A percentile compares a stretch with the other conserved stretches of the same genome.
These are phyloP conservation scores for Colletotrichum gloeosporioides DNA, from an alignment of 2,329 filamentous ascomycete species.

Conservation along the genomic window DNA sequence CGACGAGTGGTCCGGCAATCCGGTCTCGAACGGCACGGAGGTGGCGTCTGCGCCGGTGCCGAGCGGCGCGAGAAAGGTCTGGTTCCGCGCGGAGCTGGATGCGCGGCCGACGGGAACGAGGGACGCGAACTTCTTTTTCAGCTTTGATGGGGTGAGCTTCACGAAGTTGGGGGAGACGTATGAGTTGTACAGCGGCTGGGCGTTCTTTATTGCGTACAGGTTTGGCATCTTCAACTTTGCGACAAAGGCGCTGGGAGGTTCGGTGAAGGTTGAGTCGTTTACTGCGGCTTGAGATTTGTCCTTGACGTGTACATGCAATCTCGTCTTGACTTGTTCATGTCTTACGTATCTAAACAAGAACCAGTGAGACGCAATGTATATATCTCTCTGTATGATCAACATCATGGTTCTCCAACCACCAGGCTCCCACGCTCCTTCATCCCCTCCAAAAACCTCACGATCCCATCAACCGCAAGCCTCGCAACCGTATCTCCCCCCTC, in stretches of 20 bases:
- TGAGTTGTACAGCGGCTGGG: slow-evolving; percentile 45
- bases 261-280: slow-evolving; percentile 33
- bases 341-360: too few species aligned
- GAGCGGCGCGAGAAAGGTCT: slow-evolving; percentile 23
- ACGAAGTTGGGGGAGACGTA: slow-evolving; percentile 35
- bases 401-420: rapidly evolving
- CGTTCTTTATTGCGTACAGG: slow-evolving; percentile 54
- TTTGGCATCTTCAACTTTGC: slow-evolving; percentile 57
- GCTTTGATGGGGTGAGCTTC: slow-evolving; percentile 30
- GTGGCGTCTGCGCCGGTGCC: slow-evolving; percentile 26
- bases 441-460: background rate
- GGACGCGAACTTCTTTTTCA: slow-evolving; percentile 25
- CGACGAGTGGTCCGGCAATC: slow-evolving; percentile 32
- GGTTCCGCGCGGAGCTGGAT: slow-evolving; percentile 29
- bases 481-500: background rate
- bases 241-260: slow-evolving; percentile 46
- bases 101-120: slow-evolving; percentile 26
- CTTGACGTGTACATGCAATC: background rate
- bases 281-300: slow-evolving; percentile 1
- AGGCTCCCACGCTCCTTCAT: background rate
- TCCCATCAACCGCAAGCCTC: background rate
- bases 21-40: slow-evolving; percentile 23
- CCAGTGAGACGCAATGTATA: too few species aligned
- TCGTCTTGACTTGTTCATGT: too few species aligned
- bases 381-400: background rate